These are phyloP conservation scores for Penicillium verrucosum DNA, from an alignment of 2,329 filamentous ascomycete genomes.

Conservation along the genomic window DNA sequence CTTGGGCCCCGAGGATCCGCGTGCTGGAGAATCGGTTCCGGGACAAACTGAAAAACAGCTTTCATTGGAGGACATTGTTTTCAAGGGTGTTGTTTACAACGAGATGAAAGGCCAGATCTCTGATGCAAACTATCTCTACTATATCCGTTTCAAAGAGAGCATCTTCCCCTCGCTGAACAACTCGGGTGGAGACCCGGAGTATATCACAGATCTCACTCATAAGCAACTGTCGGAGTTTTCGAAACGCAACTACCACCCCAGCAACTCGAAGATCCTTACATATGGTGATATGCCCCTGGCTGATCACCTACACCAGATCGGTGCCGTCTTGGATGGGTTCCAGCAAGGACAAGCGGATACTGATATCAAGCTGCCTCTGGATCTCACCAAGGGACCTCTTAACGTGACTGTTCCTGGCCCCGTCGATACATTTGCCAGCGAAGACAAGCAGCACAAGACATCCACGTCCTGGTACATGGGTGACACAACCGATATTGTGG, in stretches of 20 bases:
- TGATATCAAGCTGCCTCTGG: conserved; percentile 72
- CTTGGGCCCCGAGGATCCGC: conserved; percentile 84
- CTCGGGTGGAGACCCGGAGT: conserved; percentile 91
- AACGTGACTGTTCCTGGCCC: conserved; percentile 74
- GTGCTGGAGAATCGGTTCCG: conserved; percentile 50
- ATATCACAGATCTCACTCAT: conserved; percentile 93
- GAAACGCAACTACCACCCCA: conserved; percentile 90
- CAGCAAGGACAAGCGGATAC: conserved; percentile 66
- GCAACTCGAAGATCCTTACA: conserved; percentile 92
- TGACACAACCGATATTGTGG: conserved; percentile 74
- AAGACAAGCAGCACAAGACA: conserved; percentile 87
- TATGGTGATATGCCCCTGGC: conserved; percentile 88
- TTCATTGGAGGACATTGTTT: conserved; percentile 64
- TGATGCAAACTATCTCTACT: conserved; percentile 92
- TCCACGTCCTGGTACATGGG: conserved; percentile 91
- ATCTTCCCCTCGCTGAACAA: conserved; percentile 95
- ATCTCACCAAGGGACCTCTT: conserved; percentile 64
- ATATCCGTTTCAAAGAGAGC: conserved; percentile 90
- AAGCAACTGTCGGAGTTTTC: conserved; percentile 86
- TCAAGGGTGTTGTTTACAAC: conserved; percentile 98
- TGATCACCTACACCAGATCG: conserved; percentile 76
- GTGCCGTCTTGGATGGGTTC: conserved; percentile 71
- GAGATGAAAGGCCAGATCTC: conserved; percentile 99
- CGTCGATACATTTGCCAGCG: conserved; percentile 78
- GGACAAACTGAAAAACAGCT: conserved; percentile 55